Base-by-base conservation (phyloP, 2,329 filamentous ascomycete species). In the Arthrobotrys musiformis region DNA sequence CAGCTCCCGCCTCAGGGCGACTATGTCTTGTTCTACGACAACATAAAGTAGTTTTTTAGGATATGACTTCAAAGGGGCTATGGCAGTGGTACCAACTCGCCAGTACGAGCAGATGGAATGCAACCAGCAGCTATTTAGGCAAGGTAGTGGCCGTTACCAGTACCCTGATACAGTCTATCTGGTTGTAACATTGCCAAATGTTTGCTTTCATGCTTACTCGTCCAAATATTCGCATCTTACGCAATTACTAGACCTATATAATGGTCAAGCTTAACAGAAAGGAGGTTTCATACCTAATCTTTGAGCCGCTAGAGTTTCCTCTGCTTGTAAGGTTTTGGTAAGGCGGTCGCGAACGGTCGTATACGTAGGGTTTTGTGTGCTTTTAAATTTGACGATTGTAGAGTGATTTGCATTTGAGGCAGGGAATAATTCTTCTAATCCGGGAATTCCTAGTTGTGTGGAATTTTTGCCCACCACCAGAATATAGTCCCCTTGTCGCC, bases 31-130 rank as follows among this genome's bases (percentile, higher is more conserved):
- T n/a, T 35, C 40, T 19, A 52, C 42, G 30, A 74, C 30, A 6
- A 61, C 37, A 17, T 40, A 66, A 7, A 74, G 52, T 35, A 74
- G 40, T 26, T 74, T 52, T n/a, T 67, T 66, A 1, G 70, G 50
- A 46, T 56, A 74, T 11, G 70, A n/a, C n/a, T n/a, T n/a, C n/a
- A n/a, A 50, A 30, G 60, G 48, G 5, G 69, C 68, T 24, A 35
- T 64, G 13, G 58, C 69, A 33, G 69, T 60, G 17, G 69, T 60
- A 15, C 66, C 64, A 8, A 60, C 37, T 28, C 67, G 70, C 70
- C 70, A 67, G 8, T 33, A 28, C 13, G n/a, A n/a, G n/a, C n/a
- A n/a, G n/a, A n/a, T n/a, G n/a, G n/a, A n/a, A n/a, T n/a, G n/a
- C n/a, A n/a, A n/a, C n/a, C n/a, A n/a, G n/a, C n/a, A n/a, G n/a